Percentiles rank a stretch among this genome's conserved stretches.
Conservation (phyloP, 495 filamentous ascomycete species). For the Penicillium alfredii region DNA sequence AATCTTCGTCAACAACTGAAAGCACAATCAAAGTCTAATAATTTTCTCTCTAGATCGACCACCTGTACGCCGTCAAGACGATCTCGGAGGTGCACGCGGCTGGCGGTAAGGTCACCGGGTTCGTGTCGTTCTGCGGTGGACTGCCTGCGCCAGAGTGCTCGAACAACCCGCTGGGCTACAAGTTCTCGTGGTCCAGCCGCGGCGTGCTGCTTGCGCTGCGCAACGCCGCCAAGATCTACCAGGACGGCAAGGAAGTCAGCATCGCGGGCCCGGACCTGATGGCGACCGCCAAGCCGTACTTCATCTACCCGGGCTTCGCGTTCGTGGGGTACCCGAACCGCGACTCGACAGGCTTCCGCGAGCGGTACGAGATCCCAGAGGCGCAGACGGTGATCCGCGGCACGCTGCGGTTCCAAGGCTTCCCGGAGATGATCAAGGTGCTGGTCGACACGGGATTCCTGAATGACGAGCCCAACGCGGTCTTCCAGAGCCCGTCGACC, state of each 20-base stretch:
- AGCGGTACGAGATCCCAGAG: constrained; percentile 89
- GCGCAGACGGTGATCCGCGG: constrained; percentile 52
- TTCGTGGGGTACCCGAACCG: constrained; percentile 94
- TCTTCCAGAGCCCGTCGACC: constrained; percentile 54
- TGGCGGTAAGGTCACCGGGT: constrained; percentile 79
- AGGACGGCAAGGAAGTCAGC: constrained; percentile 66
- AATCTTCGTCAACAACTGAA: too few species aligned
- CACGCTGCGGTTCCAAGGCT: constrained; percentile 78
- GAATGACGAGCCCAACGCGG: constrained; percentile 53
- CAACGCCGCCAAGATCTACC: constrained; percentile 79
- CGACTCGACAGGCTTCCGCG: constrained; percentile 78
- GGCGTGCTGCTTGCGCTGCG: constrained; percentile 82
- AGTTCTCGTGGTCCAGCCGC: constrained; percentile 83
- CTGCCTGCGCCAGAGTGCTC: constrained; percentile 76
- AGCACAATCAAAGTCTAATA: too few species aligned
- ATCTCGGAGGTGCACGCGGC: constrained; percentile 72
- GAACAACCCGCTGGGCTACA: constrained; percentile 91
- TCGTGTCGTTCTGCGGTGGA: constrained; percentile 87
- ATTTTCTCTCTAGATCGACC: too few species aligned
- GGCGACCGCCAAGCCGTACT: constrained; percentile 83
- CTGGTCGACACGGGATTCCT: constrained; percentile 87
- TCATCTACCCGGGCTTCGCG: constrained; percentile 80
- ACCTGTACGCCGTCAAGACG: constrained; percentile 83
- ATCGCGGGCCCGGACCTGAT: constrained; percentile 65
- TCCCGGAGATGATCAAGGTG: constrained; percentile 79